Evolutionary conservation across 1,139 yeast genomes (phyloP), one percentile per base, ranked within the genome.

Genomic region (Candida tropicalis): DNA sequence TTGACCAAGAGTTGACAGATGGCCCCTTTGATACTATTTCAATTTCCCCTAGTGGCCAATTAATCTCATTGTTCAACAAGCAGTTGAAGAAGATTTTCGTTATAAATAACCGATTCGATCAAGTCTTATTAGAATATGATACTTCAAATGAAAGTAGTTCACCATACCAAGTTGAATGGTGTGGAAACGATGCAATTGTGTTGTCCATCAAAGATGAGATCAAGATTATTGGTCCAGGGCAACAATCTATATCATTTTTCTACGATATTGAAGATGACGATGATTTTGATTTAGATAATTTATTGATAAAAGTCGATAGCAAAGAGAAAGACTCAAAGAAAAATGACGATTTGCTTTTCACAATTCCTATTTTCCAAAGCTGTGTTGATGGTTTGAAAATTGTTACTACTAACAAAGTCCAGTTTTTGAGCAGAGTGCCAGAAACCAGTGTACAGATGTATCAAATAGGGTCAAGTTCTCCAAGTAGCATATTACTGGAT

Each of bases 131-230:
- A 28, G 83, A 80, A 43, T 77, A 78, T 44, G 73, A 72, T 44
- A 61, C 70, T 1, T 57, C 68, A 17, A 65, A 60, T 46, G 74
- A 66, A 48, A 61, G 71, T 34, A 50, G 65, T 38, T 16, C 73
- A 56, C 62, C 73, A 1, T 57, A 62, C 31, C 77, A 77, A 49
- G 65, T 88, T 10, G 75, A 74, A 47, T 91, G 97, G 97, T 87
- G 96, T 62, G 89, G 93, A 0, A 82, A 84, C 53, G 96, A 89
- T 65, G 89, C 95, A 0, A 81, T 90, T 1, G 82, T 82, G 0
- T 36, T 81, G 25, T 68, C 82, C 0, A 73, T 77, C 46, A 69
- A 75, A 4, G 95, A 86, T 51, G 91, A 86, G 45, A 57, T 89
- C 18, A 77, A 78, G 47, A 60, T 91, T 11, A 73, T 85, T 29